A percentile compares a stretch with the other conserved stretches of the same genome.
Conservation (phyloP, 495 filamentous ascomycete genomes). For the Halenospora varia region DNA sequence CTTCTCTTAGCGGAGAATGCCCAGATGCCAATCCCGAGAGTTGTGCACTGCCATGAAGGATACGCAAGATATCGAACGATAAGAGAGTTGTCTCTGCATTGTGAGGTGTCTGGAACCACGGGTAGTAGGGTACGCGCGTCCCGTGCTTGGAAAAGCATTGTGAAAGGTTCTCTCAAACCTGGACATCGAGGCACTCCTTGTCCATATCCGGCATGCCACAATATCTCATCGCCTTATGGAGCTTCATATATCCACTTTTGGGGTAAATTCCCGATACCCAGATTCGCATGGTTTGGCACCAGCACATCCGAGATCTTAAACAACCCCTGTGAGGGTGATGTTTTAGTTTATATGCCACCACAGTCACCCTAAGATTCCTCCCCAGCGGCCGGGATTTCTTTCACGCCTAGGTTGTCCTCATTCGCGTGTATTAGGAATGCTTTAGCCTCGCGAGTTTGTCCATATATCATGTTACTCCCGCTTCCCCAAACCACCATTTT, state of each 20-base stretch:
- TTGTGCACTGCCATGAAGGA: background rate
- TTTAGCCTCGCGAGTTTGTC: background rate
- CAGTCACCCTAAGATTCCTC: background rate
- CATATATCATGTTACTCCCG: background rate
- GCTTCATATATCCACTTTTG: background rate
- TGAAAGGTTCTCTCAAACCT: background rate
- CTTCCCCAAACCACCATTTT: background rate
- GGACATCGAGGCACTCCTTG: background rate
- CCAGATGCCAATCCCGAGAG: no score
- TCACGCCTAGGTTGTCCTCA: background rate
- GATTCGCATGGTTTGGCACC: background rate
- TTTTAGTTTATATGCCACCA: background rate
- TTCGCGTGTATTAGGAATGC: background rate
- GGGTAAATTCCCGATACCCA: background rate
- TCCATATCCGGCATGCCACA: no score
- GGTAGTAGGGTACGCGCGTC: background rate
- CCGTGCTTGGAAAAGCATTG: background rate
- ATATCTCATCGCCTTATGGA: background rate
- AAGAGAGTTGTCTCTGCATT: background rate
- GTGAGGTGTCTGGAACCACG: background rate
- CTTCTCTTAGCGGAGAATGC: no score
- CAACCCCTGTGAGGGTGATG: background rate
- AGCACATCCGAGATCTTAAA: background rate
- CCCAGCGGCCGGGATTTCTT: background rate
- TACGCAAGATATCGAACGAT: background rate